A percentile compares a stretch with the other conserved stretches of the same genome.
phyloP scores from a whole-genome alignment of 108 stramenopile genomes.

The Skeletonema grethae region DNA sequence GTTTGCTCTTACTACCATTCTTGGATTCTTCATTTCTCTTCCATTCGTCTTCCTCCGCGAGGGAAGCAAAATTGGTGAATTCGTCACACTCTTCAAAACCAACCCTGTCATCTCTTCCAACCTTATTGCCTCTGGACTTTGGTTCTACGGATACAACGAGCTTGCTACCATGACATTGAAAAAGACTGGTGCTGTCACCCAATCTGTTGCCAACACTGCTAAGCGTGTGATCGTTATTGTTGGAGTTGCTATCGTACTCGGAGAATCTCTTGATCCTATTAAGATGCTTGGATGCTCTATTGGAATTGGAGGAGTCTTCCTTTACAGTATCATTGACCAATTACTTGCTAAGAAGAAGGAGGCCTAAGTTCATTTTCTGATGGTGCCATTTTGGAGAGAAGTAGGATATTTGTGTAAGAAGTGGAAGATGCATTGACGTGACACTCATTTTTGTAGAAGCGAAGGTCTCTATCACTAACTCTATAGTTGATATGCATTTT shows the following conservation, averaged over 20 bases:
- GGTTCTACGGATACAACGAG: constrained; percentile 75
- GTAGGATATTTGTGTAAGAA: neutral
- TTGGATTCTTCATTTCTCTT: constrained; percentile 55
- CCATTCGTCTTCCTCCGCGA: constrained; percentile 51
- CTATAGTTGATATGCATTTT: neutral
- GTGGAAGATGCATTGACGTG: neutral
- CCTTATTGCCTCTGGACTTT: constrained; percentile 49
- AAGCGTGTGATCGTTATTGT: constrained; percentile 75
- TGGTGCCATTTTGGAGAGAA: neutral
- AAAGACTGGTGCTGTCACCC: constrained; percentile 69
- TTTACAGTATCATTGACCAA: constrained; percentile 84
- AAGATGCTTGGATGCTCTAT: constrained; percentile 62
- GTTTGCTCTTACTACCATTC: constrained; percentile 58
- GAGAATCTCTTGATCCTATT: constrained; percentile 55
- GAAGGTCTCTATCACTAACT: neutral
- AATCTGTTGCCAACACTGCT: constrained; percentile 69
- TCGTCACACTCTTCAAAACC: constrained; percentile 51
- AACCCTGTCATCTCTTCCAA: constrained; percentile 37
- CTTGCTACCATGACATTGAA: constrained; percentile 67
- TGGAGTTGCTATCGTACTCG: constrained; percentile 60
- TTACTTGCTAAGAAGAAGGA: constrained; percentile 59
- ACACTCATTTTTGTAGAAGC: neutral
- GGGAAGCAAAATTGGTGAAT: constrained; percentile 43
- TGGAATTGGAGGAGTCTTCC: constrained; percentile 91
- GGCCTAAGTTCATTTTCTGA: neutral